A percentile compares a stretch with the other conserved stretches of the same genome.
Evolutionary conservation across 805 yeast species (phyloP).

Genomic region (Pichia paraexigua): DNA sequence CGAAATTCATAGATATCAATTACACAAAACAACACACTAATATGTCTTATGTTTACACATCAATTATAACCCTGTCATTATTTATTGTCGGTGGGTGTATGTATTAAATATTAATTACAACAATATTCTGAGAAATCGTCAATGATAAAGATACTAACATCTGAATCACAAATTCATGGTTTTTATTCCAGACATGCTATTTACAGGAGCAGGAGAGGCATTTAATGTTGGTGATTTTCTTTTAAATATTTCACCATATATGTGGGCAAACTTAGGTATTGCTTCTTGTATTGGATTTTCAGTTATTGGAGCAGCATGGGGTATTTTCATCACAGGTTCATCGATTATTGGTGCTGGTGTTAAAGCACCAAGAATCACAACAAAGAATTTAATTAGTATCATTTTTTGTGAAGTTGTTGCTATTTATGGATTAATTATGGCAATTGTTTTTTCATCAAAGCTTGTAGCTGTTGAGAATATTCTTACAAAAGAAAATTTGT

Average conservation of each 20-base stretch:
- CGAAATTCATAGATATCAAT: background rate
- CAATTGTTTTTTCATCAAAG: slow-evolving; percentile 93
- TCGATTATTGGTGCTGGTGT: slow-evolving; percentile 97
- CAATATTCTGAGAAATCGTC: no score
- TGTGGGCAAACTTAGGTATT: slow-evolving; percentile 95
- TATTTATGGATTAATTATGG: slow-evolving; percentile 94
- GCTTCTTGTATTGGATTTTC: slow-evolving; percentile 86
- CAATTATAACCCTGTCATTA: slow-evolving; percentile 8
- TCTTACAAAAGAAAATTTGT: slow-evolving; percentile 74
- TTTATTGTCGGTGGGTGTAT: slow-evolving; percentile 12
- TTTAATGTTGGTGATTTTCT: slow-evolving; percentile 89
- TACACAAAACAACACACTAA: background rate
- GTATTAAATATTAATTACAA: background rate
- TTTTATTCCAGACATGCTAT: slow-evolving; percentile 43
- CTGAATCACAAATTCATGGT: no score
- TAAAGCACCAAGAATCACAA: slow-evolving; percentile 93
- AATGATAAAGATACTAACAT: no score
- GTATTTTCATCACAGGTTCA: slow-evolving; percentile 92
- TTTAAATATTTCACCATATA: slow-evolving; percentile 80
- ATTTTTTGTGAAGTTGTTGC: slow-evolving; percentile 99
- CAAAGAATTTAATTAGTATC: slow-evolving; percentile 91
- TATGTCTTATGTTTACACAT: slow-evolving; percentile 9
- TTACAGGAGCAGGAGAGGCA: slow-evolving; percentile 87
- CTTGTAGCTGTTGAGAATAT: slow-evolving; percentile 61
- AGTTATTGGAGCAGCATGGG: slow-evolving; percentile 99